phyloP scores from a whole-genome alignment of 176 grass and related monocot genomes.

The Calamus simplicifolius region DNA sequence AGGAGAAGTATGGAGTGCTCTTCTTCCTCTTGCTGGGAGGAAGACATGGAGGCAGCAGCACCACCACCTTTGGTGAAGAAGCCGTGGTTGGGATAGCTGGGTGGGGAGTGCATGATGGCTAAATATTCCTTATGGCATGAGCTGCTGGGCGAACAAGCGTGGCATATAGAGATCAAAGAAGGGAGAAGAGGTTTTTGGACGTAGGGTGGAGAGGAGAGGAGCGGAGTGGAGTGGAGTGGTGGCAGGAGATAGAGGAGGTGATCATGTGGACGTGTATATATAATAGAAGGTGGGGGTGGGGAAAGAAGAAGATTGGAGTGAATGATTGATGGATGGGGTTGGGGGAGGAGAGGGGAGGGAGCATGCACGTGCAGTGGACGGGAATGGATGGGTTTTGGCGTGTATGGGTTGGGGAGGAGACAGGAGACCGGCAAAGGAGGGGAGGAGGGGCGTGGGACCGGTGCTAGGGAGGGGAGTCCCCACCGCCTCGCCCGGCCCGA shows the following conservation, averaged over 20 bases:
- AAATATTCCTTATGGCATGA: too few relatives aligned
- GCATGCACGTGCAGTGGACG: conserved; percentile 6
- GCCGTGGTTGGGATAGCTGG: too few relatives aligned
- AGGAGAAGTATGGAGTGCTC: conserved; percentile 10
- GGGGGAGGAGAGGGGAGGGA: not conserved
- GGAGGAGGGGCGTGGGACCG: not conserved
- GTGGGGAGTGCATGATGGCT: too few relatives aligned
- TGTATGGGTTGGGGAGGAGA: conserved; percentile 6
- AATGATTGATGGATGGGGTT: not conserved
- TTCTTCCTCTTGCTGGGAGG: not conserved
- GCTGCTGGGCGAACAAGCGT: too few relatives aligned
- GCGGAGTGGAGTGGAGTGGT: too few relatives aligned
- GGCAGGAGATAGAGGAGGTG: too few relatives aligned
- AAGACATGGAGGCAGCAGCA: not conserved
- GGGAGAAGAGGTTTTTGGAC: too few relatives aligned
- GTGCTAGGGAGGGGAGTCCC: not conserved
- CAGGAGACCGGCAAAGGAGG: conserved; percentile 7
- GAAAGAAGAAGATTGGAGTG: too few relatives aligned
- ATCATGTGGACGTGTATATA: too few relatives aligned
- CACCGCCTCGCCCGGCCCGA: conserved; percentile 15
- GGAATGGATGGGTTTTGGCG: conserved; percentile 7
- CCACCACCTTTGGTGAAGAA: not conserved
- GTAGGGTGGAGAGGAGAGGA: too few relatives aligned
- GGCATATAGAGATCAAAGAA: too few relatives aligned
- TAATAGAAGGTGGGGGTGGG: too few relatives aligned